phyloP scores from a whole-genome alignment of 2,329 filamentous ascomycete species.

The Cladosporium colombiae region DNA sequence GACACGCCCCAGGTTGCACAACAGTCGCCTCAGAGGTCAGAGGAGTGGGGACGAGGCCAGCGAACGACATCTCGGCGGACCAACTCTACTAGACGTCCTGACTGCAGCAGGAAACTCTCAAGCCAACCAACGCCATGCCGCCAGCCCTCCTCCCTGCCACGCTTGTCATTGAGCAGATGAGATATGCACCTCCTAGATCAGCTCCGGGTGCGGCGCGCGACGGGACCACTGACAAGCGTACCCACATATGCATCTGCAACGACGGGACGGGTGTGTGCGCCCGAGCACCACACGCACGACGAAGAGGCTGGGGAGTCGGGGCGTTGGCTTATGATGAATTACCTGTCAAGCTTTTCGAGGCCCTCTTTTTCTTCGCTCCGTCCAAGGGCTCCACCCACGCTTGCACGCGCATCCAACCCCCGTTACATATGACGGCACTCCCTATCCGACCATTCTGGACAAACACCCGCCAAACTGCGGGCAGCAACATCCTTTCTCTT shows the following conservation, averaged over 20 bases:
- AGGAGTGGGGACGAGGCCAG: neutral
- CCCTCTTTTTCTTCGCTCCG: slow-evolving; percentile 5
- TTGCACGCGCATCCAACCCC: neutral
- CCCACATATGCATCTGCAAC: slow-evolving; percentile 12
- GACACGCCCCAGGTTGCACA: slow-evolving; percentile 7
- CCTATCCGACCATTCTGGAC: slow-evolving; percentile 15
- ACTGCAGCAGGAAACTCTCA: slow-evolving; percentile 1
- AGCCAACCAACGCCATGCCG: slow-evolving; percentile 1
- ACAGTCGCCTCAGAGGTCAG: neutral
- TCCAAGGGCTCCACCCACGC: slow-evolving; percentile 9
- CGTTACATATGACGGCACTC: slow-evolving; percentile 15
- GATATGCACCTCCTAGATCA: slow-evolving; percentile 13
- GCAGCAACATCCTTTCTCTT: slow-evolving; percentile 6
- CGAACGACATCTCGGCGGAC: neutral
- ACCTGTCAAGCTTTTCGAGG: slow-evolving; percentile 16
- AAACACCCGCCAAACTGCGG: slow-evolving; percentile 12
- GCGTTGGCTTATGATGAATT: slow-evolving; percentile 8
- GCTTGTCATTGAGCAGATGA: slow-evolving; percentile 18
- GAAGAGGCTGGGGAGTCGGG: slow-evolving; percentile 9
- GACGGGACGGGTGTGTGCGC: slow-evolving; percentile 10
- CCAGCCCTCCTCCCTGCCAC: slow-evolving; percentile 14
- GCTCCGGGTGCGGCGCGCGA: slow-evolving; percentile 6
- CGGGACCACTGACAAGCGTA: slow-evolving; percentile 2
- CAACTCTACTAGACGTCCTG: neutral
- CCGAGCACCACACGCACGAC: neutral